These are phyloP conservation scores for Gaillardinia entomophila DNA, from an alignment of 805 yeast species.

Conservation along the genomic window DNA sequence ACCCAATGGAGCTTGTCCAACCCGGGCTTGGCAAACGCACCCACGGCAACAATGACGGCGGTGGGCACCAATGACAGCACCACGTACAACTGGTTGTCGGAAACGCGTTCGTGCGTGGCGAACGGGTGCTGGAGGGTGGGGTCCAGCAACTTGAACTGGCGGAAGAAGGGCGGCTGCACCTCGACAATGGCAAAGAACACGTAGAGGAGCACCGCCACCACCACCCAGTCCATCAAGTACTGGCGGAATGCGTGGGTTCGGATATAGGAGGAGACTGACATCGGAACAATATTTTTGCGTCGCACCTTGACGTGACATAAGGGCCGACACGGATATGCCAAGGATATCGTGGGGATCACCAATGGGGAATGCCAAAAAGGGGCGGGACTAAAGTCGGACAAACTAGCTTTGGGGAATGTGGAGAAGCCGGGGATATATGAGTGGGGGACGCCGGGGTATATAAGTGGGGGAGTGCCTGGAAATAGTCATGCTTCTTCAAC, in stretches of 20 bases:
- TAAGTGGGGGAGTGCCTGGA: too few relatives aligned
- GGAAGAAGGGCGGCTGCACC: constrained; percentile 19
- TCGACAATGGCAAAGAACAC: constrained; percentile 10
- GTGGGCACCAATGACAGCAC: constrained; percentile 21
- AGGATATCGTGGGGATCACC: too few relatives aligned
- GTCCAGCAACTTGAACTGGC: constrained; percentile 30
- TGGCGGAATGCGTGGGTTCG: background rate
- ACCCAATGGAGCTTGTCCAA: constrained; percentile 1
- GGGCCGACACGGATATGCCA: too few relatives aligned
- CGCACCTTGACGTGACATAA: too few relatives aligned
- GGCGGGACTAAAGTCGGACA: too few relatives aligned
- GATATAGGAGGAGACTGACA: background rate
- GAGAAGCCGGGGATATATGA: too few relatives aligned
- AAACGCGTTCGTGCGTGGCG: constrained; percentile 22
- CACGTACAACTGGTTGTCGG: constrained; percentile 25
- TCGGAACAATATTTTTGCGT: too few relatives aligned
- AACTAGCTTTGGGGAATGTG: too few relatives aligned
- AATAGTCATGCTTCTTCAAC: too few relatives aligned
- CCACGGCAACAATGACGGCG: constrained; percentile 1
- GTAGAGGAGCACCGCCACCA: constrained; percentile 9
- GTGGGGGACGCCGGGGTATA: too few relatives aligned
- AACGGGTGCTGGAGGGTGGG: constrained; percentile 30
- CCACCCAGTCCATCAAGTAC: constrained; percentile 16
- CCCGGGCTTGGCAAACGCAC: too few relatives aligned
- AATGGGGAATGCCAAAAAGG: too few relatives aligned